Evolutionary conservation across 306 rosid genomes (phyloP), one percentile per base, ranked within the genome.

Genomic region (Hippophae rhamnoides): DNA sequence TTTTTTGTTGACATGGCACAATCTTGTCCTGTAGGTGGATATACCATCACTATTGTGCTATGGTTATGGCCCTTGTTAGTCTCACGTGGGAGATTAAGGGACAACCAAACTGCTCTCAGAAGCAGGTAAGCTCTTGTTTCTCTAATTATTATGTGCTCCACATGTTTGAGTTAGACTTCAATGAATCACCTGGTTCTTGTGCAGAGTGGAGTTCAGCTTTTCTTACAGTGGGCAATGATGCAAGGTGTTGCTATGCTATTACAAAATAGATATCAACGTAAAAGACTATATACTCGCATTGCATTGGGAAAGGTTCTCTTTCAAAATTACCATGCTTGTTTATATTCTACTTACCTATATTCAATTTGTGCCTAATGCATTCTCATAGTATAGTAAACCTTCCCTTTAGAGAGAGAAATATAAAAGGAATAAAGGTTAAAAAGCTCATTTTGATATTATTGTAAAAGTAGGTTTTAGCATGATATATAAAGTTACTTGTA

Each of bases 151-250:
- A 18, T 31, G 11, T 45, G 9, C 41, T 57, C 51, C 6, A 45
- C 12, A 3, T 18, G 55, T 41, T 45, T 40, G 43, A 25, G 41
- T 25, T 44, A 66, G 44, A 52, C 41, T 31, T 12, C 60, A 52
- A 44, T 65, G 42, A 10, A 31, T 60, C 8, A 47, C 23, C 57
- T 54, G 25, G 66, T 61, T 78, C 44, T 74, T 54, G 41, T 74
- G 71, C 83, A 93, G 99, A 84, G 97, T 74, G 99, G 99, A 27
- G 97, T 93, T 13, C 90, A 88, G 72, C 97, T 93, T 66, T 93
- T 93, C 74, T 79, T 93, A 53, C 95, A 85, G 63, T 93, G 99
- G 99, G 99, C 99, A 67, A 82, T 93, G 97, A 84, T 93, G 99
- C 99, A 93, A 81, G 99, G 99, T 68, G 80, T 93, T 53, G 94